Conservation (phyloP, 257 asterid species). For the Pogostemon cablin region DNA sequence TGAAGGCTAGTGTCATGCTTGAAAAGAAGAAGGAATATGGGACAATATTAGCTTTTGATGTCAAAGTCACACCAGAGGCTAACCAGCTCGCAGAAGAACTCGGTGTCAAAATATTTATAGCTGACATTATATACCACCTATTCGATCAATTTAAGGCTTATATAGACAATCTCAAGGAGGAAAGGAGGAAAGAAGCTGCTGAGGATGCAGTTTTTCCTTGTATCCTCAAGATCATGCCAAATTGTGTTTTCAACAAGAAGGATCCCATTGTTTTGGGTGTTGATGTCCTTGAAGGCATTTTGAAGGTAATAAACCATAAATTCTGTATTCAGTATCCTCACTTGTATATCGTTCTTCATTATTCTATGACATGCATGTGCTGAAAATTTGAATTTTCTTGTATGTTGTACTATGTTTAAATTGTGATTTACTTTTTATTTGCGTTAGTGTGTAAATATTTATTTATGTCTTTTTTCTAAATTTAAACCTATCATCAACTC, state of each 20-base stretch:
- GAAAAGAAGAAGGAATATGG: slow-evolving; percentile 95
- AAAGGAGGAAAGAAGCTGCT: slow-evolving; percentile 85
- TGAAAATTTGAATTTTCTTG: not conserved
- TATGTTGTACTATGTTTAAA: not conserved
- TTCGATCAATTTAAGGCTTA: slow-evolving; percentile 97
- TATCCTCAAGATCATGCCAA: slow-evolving; percentile 84
- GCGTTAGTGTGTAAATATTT: not conserved
- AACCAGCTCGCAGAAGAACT: slow-evolving; percentile 89
- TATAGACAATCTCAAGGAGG: slow-evolving; percentile 92
- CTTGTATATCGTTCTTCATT: not conserved
- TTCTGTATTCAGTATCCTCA: not conserved
- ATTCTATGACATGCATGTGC: not conserved
- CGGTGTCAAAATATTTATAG: slow-evolving; percentile 82
- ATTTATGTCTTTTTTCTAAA: not conserved
- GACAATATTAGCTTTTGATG: slow-evolving; percentile 93
- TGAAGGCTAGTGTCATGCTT: slow-evolving; percentile 99
- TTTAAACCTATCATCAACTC: not conserved
- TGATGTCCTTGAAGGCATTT: slow-evolving; percentile 80
- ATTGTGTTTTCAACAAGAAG: slow-evolving; percentile 84
- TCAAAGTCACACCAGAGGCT: slow-evolving; percentile 89
- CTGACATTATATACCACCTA: slow-evolving; percentile 88
- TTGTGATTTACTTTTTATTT: not conserved
- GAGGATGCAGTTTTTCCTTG: slow-evolving; percentile 98
- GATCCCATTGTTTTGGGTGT: slow-evolving; percentile 97
- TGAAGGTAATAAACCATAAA: slow-evolving; percentile 53